Base-by-base conservation (phyloP, 106 monocot species). In the Acorus calamus region DNA sequence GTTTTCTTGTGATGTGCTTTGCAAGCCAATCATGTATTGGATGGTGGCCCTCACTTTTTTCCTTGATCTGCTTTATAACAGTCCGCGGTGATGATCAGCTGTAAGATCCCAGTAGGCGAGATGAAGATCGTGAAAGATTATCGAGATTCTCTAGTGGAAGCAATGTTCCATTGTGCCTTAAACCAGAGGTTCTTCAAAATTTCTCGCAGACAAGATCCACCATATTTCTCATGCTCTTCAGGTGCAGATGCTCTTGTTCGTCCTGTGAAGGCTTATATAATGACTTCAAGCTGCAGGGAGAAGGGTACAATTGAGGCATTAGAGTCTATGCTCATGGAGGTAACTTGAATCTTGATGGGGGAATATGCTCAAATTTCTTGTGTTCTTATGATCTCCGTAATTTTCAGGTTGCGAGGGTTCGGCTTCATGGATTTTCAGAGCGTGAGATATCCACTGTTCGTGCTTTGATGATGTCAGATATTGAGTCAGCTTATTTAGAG, bases 31-130 rank as follows among this genome's bases (percentile, higher is more conserved):
- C 28, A 28, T 28, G 28, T 28, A 28, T 28, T 28, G 28, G 28
- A 28, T 28, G 28, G 28, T 28, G 28, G 4, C 43, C n/a, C 45
- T 68, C 8, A 57, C 54, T 4, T 56, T 6, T 54, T 72, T 10
- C 12, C 3, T 76, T 52, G 68, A 44, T 64, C 7, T 66, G 45
- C 13, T 68, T 51, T 41, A 10, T 56, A 6, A 79, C 74, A 99
- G 98, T 99, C 98, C 60, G 88, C 92, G 59, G 98, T 99, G 47
- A 92, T 99, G 92, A 69, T 99, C 65, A 92, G 98, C 70, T 99
- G 98, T 81, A 99, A 99, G 77, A 50, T 85, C 60, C 78, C 88
- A 61, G 81, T 71, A 12, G 68, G 49, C 63, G 83, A 86, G 47
- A 88, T 99, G 88, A 85, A 56, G 78, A 92, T 88, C 3, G 88